Evolutionary conservation across 768 basidiomycete genomes (phyloP), one percentile per base, ranked within the genome.

Genomic region (Sistotremastrum suecicum): DNA sequence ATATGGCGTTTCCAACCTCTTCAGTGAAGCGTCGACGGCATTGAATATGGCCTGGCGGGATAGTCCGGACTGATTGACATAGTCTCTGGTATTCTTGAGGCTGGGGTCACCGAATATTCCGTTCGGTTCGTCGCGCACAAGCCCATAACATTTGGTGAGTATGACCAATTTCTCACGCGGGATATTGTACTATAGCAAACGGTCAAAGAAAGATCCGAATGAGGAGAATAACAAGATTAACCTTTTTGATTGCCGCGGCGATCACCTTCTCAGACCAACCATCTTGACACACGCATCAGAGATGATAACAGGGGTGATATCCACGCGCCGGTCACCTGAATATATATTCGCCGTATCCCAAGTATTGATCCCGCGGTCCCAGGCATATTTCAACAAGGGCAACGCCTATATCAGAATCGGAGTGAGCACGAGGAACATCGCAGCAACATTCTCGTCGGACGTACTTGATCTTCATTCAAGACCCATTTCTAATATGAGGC

Each of bases 271-370:
- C 69, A 0, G 64, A 66, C 41, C 59, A 57, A 29, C 63, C 65
- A 34, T 60, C 45, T 34, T 44, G 28, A n/a, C 29, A 20, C 20
- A 20, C 20, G 20, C 20, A 20, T 20, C 20, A 20, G 20, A 20
- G 20, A 20, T 20, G 2, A 20, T 20, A 20, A 20, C 20, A 20
- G 20, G 20, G 20, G 20, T 20, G 20, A 20, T 20, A 20, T 20
- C 20, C 20, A 20, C 20, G 20, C 20, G 20, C 20, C 20, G 20
- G 20, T 20, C 20, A 20, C 20, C 20, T 20, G 58, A 59, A 39
- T 66, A 67, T 3, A 60, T 8, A 43, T 66, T 66, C n/a, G 66
- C 65, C 1, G 66, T 65, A 37, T 69, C 68, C 42, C 63, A 58
- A 4, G 63, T 66, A 45, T 58, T 65, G 49, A 70, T 59, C 3